A percentile compares a stretch with the other conserved stretches of the same genome.
Conservation (phyloP, 2,329 filamentous ascomycete genomes). For the Fusarium compactum region DNA sequence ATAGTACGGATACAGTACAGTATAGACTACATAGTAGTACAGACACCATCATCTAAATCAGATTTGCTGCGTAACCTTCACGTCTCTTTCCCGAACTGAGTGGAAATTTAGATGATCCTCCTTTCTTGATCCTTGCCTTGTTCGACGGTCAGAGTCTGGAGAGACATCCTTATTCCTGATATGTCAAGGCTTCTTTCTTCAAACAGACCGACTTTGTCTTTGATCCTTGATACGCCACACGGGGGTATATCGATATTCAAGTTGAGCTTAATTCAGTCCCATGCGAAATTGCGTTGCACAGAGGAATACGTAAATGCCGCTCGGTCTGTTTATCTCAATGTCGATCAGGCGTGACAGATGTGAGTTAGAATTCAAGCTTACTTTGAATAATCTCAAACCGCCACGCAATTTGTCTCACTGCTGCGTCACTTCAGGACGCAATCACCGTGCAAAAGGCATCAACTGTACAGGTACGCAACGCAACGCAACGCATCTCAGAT, state of each 20-base stretch:
- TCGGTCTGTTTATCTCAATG: slow-evolving; percentile 31
- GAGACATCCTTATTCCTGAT: slow-evolving; percentile 4
- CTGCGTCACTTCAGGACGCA: slow-evolving; percentile 33
- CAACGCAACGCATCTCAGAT: slow-evolving; percentile 18
- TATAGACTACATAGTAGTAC: slow-evolving; percentile 29
- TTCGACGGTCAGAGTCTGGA: slow-evolving; percentile 3
- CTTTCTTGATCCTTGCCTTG: slow-evolving; percentile 11
- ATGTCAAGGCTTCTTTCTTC: background rate
- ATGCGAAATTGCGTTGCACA: slow-evolving; percentile 33
- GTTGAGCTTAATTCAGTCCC: slow-evolving; percentile 29
- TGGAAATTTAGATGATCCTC: slow-evolving; percentile 28
- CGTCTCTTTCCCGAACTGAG: slow-evolving; percentile 7
- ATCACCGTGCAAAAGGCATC: slow-evolving; percentile 8
- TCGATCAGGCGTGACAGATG: slow-evolving; percentile 35
- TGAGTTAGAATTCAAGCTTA: slow-evolving; percentile 48
- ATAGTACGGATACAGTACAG: slow-evolving; percentile 26
- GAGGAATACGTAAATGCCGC: slow-evolving; percentile 24
- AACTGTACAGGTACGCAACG: slow-evolving; percentile 1
- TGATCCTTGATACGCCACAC: slow-evolving; percentile 9
- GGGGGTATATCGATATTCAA: slow-evolving; percentile 20
- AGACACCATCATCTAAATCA: slow-evolving; percentile 9
- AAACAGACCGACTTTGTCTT: slow-evolving; percentile 31
- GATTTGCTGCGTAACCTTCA: slow-evolving; percentile 29
- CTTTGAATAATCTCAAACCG: slow-evolving; percentile 46
- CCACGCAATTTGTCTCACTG: slow-evolving; percentile 45